Conservation (phyloP, 2,329 filamentous ascomycete genomes). For the Trichoderma sp. region DNA sequence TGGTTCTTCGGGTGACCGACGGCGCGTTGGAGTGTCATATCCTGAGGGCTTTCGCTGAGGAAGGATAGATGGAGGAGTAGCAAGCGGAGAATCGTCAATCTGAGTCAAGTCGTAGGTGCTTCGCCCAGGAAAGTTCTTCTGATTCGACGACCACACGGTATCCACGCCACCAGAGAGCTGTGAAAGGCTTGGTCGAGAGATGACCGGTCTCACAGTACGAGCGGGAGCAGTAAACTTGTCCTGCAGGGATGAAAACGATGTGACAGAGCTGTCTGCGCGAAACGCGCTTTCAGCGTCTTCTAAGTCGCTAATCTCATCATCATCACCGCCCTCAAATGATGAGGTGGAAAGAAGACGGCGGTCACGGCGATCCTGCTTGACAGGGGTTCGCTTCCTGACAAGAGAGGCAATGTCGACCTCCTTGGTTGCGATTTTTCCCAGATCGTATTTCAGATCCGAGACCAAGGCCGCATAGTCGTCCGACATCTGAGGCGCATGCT, state of each 20-base stretch:
- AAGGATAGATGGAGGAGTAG: not conserved
- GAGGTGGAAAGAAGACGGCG: conserved; percentile 16
- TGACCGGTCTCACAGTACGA: conserved; percentile 29
- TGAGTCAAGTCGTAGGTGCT: conserved; percentile 20
- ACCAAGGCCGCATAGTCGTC: conserved; percentile 46
- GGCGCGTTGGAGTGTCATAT: not conserved
- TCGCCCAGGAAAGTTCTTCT: conserved; percentile 18
- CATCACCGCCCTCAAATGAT: conserved; percentile 10
- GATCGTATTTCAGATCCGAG: conserved; percentile 39
- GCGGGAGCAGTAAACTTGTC: conserved; percentile 23
- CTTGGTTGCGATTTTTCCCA: conserved; percentile 32
- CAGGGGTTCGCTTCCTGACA: not conserved
- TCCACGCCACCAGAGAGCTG: not conserved
- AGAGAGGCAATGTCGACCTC: conserved; percentile 16
- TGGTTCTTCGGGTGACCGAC: not conserved
- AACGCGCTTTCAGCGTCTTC: conserved; percentile 42
- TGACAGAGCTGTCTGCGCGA: conserved; percentile 23
- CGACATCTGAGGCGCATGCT: conserved; percentile 29
- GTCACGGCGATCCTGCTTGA: conserved; percentile 18
- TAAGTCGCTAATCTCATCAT: conserved; percentile 50
- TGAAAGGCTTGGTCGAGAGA: conserved; percentile 22
- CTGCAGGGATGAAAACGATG: conserved; percentile 27
- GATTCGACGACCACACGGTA: not conserved
- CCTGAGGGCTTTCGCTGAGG: not conserved
- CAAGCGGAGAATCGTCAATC: conserved; percentile 15